Evolutionary conservation across 2,329 filamentous ascomycete species (phyloP), one percentile per base, ranked within the genome.

Genomic region (Orbilia quercus): DNA sequence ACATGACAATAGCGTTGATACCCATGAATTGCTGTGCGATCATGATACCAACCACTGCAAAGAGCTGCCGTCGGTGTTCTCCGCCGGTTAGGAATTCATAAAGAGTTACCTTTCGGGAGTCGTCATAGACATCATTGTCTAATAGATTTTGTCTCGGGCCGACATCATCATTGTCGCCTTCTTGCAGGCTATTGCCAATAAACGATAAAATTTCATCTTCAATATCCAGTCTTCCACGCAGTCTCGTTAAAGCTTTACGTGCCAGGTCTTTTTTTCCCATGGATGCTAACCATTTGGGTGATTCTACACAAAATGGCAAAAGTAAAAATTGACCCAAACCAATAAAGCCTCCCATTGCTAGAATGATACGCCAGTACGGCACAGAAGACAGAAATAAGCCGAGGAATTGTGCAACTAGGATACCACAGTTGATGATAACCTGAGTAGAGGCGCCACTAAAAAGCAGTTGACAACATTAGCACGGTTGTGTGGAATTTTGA

Each of bases 1-100:
- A 99, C 93, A 99, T 97, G 81, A 98, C 90, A 79, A 98, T 94
- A 69, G 90, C 94, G 85, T 99, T 98, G 82, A 98, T 94, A 0
- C 92, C 94, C 69, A 91, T 94, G 38, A 97, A 84, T 80, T 99
- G 95, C 80, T 98, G 95, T 0, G 91, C 90, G 69, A 93, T 85
- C 93, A 98, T 97, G 76, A 96, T 89, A 0, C 91, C 92, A 11
- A 96, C 86, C 2, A 96, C 91, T 2, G 93, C 92, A 71, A 95
- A 84, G 60, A 96, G 89, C 58, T 90, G 90, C 0, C 88, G 89
- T 1, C 89, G 86, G 77, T 91, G 90, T 7, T 86, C 82, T 0
- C 88, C 85, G 76, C 94, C 87, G 22, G 82, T 84, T 40, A 92
- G 80, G 7, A 93, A 90, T 70, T 88, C 80, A 36, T 89, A 77